A percentile compares a stretch with the other conserved stretches of the same genome.
Evolutionary conservation across 2,329 filamentous ascomycete genomes (phyloP).

Genomic region (Paramyrothecium sp.): DNA sequence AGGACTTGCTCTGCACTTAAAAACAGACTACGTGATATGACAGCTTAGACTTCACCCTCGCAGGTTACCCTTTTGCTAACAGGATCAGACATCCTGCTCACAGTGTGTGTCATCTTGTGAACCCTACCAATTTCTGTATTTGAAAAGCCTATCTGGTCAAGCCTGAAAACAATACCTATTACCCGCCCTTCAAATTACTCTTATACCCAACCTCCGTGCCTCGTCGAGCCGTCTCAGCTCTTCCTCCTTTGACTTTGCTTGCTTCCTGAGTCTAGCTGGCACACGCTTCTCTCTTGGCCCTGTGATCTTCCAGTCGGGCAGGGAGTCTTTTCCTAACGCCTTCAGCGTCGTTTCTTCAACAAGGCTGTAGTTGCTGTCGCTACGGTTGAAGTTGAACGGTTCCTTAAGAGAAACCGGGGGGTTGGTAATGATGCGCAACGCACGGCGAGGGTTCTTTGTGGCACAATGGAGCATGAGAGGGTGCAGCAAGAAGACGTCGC

Average conservation of each 20-base stretch:
- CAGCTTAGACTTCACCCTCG: too few relatives aligned
- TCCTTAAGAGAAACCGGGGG: slow-evolving; percentile 51
- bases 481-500: slow-evolving; percentile 57
- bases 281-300: slow-evolving; percentile 47
- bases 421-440: slow-evolving; percentile 16
- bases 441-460: slow-evolving; percentile 30
- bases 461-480: slow-evolving; percentile 53
- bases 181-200: background rate
- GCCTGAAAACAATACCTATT: background rate
- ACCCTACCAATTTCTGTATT: too few relatives aligned
- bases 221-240: slow-evolving; percentile 42
- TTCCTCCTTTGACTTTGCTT: slow-evolving; percentile 22
- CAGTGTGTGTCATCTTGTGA: too few relatives aligned
- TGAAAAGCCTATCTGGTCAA: too few relatives aligned
- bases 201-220: background rate
- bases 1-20: too few relatives aligned
- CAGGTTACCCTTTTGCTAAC: too few relatives aligned
- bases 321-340: slow-evolving; percentile 42
- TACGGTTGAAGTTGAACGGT: slow-evolving; percentile 51
- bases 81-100: too few relatives aligned
- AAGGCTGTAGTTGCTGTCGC: slow-evolving; percentile 46
- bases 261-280: slow-evolving; percentile 29
- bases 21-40: too few relatives aligned
- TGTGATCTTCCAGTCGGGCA: slow-evolving; percentile 52
- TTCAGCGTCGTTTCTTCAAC: slow-evolving; percentile 55